Evolutionary conservation across 805 yeast species (phyloP).

Genomic region (Sugiyamaella americana): DNA sequence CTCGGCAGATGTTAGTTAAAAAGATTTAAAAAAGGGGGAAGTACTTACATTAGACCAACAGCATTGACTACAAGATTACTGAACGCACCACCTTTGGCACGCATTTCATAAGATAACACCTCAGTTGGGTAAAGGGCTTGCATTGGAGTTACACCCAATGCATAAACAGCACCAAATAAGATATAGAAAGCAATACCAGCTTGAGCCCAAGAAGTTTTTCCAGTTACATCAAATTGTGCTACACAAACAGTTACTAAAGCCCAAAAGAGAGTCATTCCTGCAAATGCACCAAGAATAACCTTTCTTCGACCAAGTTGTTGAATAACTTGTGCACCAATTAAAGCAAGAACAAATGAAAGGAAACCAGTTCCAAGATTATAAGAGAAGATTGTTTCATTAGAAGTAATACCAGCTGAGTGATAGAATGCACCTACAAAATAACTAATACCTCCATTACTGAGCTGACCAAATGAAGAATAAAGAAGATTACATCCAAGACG

Average conservation of each 20-base stretch:
- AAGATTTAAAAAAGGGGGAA: background rate
- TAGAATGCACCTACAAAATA: conserved; percentile 16
- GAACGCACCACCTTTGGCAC: conserved; percentile 30
- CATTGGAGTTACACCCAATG: conserved; percentile 34
- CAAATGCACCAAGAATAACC: conserved; percentile 22
- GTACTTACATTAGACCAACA: conserved; percentile 23
- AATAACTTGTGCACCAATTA: conserved; percentile 23
- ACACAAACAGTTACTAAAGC: conserved; percentile 34
- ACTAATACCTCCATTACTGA: conserved; percentile 18
- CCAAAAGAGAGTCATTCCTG: conserved; percentile 23
- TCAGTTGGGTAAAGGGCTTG: conserved; percentile 34
- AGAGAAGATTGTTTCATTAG: conserved; percentile 22
- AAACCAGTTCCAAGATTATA: conserved; percentile 13
- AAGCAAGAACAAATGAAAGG: conserved; percentile 11
- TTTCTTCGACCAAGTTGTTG: conserved; percentile 29
- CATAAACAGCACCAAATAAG: conserved; percentile 15
- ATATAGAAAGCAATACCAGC: conserved; percentile 19
- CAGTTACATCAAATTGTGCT: conserved; percentile 23
- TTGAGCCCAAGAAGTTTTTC: conserved; percentile 21
- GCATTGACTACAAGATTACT: conserved; percentile 27
- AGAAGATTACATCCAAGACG: conserved; percentile 17
- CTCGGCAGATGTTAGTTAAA: conserved; percentile 4
- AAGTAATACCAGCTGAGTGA: conserved; percentile 17
- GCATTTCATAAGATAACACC: conserved; percentile 28
- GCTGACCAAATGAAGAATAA: conserved; percentile 13